Base-by-base conservation (phyloP, 2,329 filamentous ascomycete species). In the Purpureocillium lavendulum region DNA sequence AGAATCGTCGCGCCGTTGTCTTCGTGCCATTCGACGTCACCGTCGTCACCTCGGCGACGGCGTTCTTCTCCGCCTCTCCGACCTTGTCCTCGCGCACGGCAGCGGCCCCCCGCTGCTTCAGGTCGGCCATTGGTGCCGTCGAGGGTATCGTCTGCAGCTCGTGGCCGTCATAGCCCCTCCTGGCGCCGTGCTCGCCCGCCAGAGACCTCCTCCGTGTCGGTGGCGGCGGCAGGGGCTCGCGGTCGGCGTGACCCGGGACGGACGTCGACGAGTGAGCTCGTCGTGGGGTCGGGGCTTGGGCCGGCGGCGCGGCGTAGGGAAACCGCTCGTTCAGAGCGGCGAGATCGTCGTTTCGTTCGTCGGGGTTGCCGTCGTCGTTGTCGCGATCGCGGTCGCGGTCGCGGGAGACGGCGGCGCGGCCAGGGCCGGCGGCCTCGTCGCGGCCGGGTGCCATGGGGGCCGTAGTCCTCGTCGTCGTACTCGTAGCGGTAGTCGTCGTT, bases 371-470 rank as follows among this genome's bases (percentile, higher is more conserved):
- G 37, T 21, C n/a, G 17, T 40, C 39, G 40, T 45, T 31, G 35
- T 38, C 18, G 29, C 38, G 33, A 33, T 42, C 41, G 41, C 40
- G 42, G n/a, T n/a, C n/a, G n/a, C n/a, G n/a, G n/a, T n/a, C n/a
- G n/a, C n/a, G n/a, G n/a, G n/a, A n/a, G n/a, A n/a, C 26, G 38
- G 33, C 14, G 43, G 40, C 46, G 45, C 37, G 45, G 40, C 33
- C 8, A 29, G 26, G 26, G 6, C 29, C 11, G 5, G 44, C 45
- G 40, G 46, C 44, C 39, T 53, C 46, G 39, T 49, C 48, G 35
- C 44, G 51, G 48, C 53, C 47, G 26, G 48, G 47, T 44, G 50
- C 48, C 57, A 60, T 60, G 36, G 14, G 49, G 39, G 21, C 10
- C 21, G 21, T 26, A 5, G 21, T 26, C 21, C 6, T 26, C 21